Base-by-base conservation (phyloP, 352 stramenopile genomes). In the Phytophthora aleatoria region DNA sequence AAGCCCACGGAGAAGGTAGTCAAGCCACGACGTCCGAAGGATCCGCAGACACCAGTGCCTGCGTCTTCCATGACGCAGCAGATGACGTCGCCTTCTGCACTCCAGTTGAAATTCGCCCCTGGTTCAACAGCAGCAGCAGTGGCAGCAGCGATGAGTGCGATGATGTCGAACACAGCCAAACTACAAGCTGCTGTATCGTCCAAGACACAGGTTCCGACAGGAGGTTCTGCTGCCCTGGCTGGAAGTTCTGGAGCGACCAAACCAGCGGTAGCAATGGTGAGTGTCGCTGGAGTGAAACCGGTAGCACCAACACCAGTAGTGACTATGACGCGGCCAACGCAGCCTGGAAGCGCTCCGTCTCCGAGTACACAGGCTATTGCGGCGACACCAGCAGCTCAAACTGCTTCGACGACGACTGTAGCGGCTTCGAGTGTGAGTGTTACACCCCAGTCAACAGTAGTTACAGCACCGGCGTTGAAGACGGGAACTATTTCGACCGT, bases 1-100 rank as follows among this genome's bases (percentile, higher is more conserved):
- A 87, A 83, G 48, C 79, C 71, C 12, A 44, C 33, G 2, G 82
- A 89, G 48, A 89, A 89, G 55, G 54, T 86, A 15, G 74, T 82
- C 31, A 91, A 91, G 39, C 74, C 69, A 42, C 61, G 72, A 30
- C 61, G 61, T 8, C 27, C 60, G 0, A 81, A 78, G 50, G 62
- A 77, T 9, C 35, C 48, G 3, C 56, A 54, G 43, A 65, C 69
- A 0, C 48, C 53, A 51, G 48, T 56, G 39, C n/a, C 54, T 30
- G 20, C 20, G 39, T 26, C 61, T 45, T 11, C 26, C 0, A 12
- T 35, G 3, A 27, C 60, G 33, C 64, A 64, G 10, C 64, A 63
- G 42, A 49, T 61, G 45, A 71, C 48, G 28, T 69, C 56, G 0
- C 53, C 67, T 2, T 74, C 55, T 20, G 38, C 67, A 13, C 50